Base-by-base conservation (phyloP, 1,284 basidiomycete genomes). In the Leccinum cinnamomeum region DNA sequence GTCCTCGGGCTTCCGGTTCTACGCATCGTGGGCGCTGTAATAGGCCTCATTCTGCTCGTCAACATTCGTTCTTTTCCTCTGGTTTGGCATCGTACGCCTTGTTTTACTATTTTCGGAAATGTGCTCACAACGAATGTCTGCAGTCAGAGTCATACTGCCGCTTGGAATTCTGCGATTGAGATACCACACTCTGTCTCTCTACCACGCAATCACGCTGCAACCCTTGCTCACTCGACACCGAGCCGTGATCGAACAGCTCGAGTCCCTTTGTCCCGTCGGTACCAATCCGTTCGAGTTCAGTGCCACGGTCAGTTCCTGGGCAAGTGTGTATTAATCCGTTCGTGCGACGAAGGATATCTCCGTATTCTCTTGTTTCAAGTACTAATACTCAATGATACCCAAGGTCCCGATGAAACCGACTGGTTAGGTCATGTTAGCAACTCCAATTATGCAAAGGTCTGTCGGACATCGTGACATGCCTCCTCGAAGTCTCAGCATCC, bases 371-470 rank as follows among this genome's bases (percentile, higher is more conserved):
- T 7, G 46, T 58, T 55, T 20, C 41, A 18, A 18, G 12, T 57
- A n/a, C 37, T 39, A 37, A 55, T 5, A 53, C 62, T 65, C 16
- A 63, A 51, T 16, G 7, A 5, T 48, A 16, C 41, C n/a, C 50
- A 64, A 87, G 88, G 82, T 62, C 72, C 84, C 6, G 88, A 90
- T 66, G 89, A 91, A 62, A 82, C 81, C 50, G 90, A 92, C 69
- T 90, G 84, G 69, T 86, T 89, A 65, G 76, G 65, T 25, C 89
- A 91, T 69, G 76, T 92, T 56, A 89, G 84, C 71, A 91, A 92
- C 69, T 90, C 88, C 0, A 85, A 82, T 60, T 92, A 91, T 68
- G 84, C 87, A 0, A 90, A 88, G 79, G 87, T 86, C 14, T 7
- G 37, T 39, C 37, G 37, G 37, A 39, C 14, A 39, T 39, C 37